phyloP scores from a whole-genome alignment of 2,329 filamentous ascomycete species.

The Alternaria triticimaculans region DNA sequence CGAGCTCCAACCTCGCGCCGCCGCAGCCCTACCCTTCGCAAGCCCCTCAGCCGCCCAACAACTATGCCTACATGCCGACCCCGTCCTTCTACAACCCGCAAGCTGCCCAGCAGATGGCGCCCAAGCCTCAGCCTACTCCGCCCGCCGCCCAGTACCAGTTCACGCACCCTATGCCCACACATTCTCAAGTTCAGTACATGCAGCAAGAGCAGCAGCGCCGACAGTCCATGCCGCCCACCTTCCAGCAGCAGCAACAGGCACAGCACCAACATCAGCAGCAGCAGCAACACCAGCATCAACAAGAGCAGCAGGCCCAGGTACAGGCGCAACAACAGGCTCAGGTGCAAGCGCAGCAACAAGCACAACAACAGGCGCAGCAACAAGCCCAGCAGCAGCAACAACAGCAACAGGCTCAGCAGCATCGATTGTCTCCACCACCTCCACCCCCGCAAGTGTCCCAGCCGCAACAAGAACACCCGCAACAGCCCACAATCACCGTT shows the following conservation, averaged over 20 bases:
- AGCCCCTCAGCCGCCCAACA: slow-evolving; percentile 68
- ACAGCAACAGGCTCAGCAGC: slow-evolving; percentile 52
- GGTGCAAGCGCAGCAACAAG: slow-evolving; percentile 49
- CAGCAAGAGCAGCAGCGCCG: slow-evolving; percentile 78
- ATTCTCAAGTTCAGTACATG: slow-evolving; percentile 68
- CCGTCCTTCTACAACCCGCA: slow-evolving; percentile 83
- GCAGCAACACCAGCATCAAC: slow-evolving; percentile 43
- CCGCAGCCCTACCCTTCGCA: slow-evolving; percentile 68
- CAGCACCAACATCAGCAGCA: slow-evolving; percentile 70
- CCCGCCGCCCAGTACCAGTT: slow-evolving; percentile 54
- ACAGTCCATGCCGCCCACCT: slow-evolving; percentile 75
- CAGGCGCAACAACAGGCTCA: slow-evolving; percentile 68
- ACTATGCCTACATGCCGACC: slow-evolving; percentile 84
- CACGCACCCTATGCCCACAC: slow-evolving; percentile 51
- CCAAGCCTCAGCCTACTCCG: slow-evolving; percentile 47
- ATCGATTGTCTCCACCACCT: slow-evolving; percentile 70
- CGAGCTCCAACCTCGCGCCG: slow-evolving; percentile 75
- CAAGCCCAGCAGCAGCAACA: slow-evolving; percentile 65
- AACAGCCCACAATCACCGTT: slow-evolving; percentile 46
- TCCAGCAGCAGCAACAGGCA: slow-evolving; percentile 63
- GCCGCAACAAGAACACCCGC: slow-evolving; percentile 67
- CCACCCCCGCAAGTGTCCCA: slow-evolving; percentile 76
- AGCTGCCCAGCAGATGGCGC: slow-evolving; percentile 57
- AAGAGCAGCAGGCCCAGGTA: slow-evolving; percentile 74
- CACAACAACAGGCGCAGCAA: slow-evolving; percentile 59